Evolutionary conservation across 2,329 filamentous ascomycete genomes (phyloP).

Genomic region (Fusarium stilboides): DNA sequence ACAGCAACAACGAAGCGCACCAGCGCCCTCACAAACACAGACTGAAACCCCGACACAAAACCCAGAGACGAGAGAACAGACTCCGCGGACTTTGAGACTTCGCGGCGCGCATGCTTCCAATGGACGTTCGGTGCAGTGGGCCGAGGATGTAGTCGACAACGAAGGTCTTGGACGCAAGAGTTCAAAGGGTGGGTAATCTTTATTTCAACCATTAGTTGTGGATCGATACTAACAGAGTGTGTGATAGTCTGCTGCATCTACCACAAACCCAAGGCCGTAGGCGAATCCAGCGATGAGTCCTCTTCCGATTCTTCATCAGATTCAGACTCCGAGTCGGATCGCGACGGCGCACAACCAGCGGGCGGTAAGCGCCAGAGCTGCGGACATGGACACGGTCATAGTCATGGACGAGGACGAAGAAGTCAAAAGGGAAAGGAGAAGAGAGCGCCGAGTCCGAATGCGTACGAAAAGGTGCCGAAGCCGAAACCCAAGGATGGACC

Average conservation of each 20-base stretch:
- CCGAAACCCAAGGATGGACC: constrained; percentile 55
- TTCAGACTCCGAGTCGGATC: constrained; percentile 58
- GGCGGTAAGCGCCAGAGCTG: constrained; percentile 60
- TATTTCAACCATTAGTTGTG: not conserved
- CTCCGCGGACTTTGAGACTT: constrained; percentile 64
- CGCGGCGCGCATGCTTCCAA: constrained; percentile 64
- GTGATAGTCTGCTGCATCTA: constrained; percentile 96
- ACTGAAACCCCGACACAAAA: constrained; percentile 51
- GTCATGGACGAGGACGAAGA: constrained; percentile 49
- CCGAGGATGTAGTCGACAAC: constrained; percentile 93
- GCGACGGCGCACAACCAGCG: constrained; percentile 46
- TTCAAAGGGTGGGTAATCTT: constrained; percentile 80
- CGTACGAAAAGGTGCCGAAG: constrained; percentile 81
- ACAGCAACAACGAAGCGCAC: constrained; percentile 48
- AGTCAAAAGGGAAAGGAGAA: constrained; percentile 56
- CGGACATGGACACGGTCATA: constrained; percentile 57
- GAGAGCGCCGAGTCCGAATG: constrained; percentile 79
- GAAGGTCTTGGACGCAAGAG: constrained; percentile 94
- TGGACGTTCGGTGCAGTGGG: constrained; percentile 85
- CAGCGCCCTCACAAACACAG: constrained; percentile 56
- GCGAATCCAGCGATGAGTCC: constrained; percentile 83
- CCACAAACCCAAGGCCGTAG: constrained; percentile 84
- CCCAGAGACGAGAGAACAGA: constrained; percentile 48
- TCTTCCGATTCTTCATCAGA: constrained; percentile 73
- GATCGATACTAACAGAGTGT: constrained; percentile 3